These are phyloP conservation scores for Zelopaecilomyces penicillatus DNA, from an alignment of 2,329 filamentous ascomycete genomes.

Conservation along the genomic window DNA sequence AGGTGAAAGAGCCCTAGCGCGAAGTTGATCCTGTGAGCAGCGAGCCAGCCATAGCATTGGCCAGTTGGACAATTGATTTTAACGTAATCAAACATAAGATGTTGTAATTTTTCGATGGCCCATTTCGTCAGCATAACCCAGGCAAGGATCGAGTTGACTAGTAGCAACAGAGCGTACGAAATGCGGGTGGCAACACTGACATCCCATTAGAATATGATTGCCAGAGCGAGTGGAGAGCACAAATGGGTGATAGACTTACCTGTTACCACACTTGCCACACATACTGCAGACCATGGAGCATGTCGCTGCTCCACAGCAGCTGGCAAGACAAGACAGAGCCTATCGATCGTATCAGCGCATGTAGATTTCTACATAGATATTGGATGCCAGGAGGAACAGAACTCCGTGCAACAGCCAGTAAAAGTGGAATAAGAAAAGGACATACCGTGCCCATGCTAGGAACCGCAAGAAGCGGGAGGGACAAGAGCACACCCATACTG, in stretches of 20 bases:
- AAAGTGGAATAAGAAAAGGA: slow-evolving; percentile 14
- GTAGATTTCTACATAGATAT: not conserved
- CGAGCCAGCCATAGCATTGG: slow-evolving; percentile 90
- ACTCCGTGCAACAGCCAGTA: not conserved
- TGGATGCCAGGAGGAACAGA: not conserved
- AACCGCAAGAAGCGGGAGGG: slow-evolving; percentile 78
- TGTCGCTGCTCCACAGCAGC: slow-evolving; percentile 93
- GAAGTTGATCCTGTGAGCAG: slow-evolving; percentile 96
- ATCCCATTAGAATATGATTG: not conserved
- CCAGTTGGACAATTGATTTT: slow-evolving; percentile 87
- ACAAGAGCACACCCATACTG: slow-evolving; percentile 82
- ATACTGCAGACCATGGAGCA: slow-evolving; percentile 93
- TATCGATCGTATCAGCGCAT: slow-evolving; percentile 33
- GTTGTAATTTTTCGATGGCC: slow-evolving; percentile 92
- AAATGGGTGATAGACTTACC: slow-evolving; percentile 43
- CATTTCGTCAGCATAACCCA: slow-evolving; percentile 99
- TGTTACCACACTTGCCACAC: slow-evolving; percentile 95
- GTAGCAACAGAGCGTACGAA: slow-evolving; percentile 86
- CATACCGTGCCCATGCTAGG: slow-evolving; percentile 80
- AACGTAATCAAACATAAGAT: slow-evolving; percentile 90
- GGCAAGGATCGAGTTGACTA: slow-evolving; percentile 92
- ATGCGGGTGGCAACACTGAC: slow-evolving; percentile 88
- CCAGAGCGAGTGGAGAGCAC: not conserved
- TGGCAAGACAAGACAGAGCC: slow-evolving; percentile 71
- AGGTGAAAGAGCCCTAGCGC: slow-evolving; percentile 91